Percentiles rank a stretch among this genome's conserved stretches.
phyloP scores from a whole-genome alignment of 208 protist genomes.

The Leptomonas seymouri region DNA sequence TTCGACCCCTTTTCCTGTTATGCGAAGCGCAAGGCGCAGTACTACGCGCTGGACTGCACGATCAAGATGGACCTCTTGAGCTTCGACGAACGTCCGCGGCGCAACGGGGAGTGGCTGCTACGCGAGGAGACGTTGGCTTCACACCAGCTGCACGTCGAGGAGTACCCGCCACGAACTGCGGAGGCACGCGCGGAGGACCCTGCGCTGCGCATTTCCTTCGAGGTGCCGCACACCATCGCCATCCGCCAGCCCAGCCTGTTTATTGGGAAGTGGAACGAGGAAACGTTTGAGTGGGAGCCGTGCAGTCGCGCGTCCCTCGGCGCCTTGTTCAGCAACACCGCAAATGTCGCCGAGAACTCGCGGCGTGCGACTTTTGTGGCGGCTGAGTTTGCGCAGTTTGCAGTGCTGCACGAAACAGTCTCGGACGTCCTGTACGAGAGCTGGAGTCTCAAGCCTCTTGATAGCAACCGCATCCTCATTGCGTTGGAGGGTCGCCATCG shows the following conservation, averaged over 20 bases:
- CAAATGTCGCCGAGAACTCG: constrained; percentile 35
- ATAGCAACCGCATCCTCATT: constrained; percentile 72
- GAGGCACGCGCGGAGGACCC: constrained; percentile 69
- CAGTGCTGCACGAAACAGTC: constrained; percentile 89
- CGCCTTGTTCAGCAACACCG: constrained; percentile 39
- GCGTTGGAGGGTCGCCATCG: constrained; percentile 77
- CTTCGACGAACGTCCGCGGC: constrained; percentile 77
- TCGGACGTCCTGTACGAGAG: constrained; percentile 91
- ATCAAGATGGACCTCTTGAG: constrained; percentile 86
- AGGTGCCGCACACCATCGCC: constrained; percentile 79
- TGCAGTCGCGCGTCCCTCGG: constrained; percentile 78
- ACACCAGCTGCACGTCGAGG: constrained; percentile 69
- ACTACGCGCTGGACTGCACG: constrained; percentile 87
- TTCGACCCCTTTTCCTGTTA: constrained; percentile 84
- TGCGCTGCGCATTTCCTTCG: constrained; percentile 83
- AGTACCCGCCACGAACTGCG: constrained; percentile 72
- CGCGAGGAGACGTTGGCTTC: constrained; percentile 70
- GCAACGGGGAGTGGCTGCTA: constrained; percentile 77
- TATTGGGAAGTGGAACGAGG: constrained; percentile 81
- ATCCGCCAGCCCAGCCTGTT: constrained; percentile 83
- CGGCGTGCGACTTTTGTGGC: constrained; percentile 72
- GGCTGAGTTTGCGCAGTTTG: constrained; percentile 82
- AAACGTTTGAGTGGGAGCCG: constrained; percentile 77
- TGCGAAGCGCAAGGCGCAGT: constrained; percentile 46
- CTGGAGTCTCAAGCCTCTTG: constrained; percentile 80